Base-by-base conservation (phyloP, 768 basidiomycete genomes). In the Russula lepida region DNA sequence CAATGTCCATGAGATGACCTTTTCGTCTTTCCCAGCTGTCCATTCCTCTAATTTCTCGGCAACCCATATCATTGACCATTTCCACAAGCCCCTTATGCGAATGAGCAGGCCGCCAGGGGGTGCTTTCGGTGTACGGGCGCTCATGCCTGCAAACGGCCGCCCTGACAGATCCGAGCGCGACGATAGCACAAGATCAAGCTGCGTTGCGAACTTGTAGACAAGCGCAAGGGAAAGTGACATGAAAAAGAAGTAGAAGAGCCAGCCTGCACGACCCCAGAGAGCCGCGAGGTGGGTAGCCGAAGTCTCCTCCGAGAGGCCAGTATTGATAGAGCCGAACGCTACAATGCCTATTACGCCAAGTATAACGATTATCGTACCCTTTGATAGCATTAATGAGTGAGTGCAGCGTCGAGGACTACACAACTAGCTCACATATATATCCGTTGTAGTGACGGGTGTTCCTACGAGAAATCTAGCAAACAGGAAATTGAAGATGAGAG, bases 401-500 rank as follows among this genome's bases (percentile, higher is more conserved):
- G 35, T 41, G 15, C 21, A 33, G 51, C 30, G 21, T 7, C 41
- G 35, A 41, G 46, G 19, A n/a, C 52, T 44, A 35, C n/a, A 7
- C 15, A 28, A 13, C 37, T 39, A 21, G 11, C 84, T 63, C 67
- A 88, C 89, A 69, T 89, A 86, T 37, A 94, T 89, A 70, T 95
- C 92, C 37, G 81, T 87, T 59, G 75, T 82, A 46, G 89, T 92
- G 41, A 95, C 89, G 1, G 91, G 89, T 6, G 88, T 90, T 39
- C 89, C 90, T 6, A 92, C 86, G 61, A 92, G 80, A 69, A 92
- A 88, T 67, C 88, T 84, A 39, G 95, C 95, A 71, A 97, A 95
- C 39, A 97, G 78, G 71, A 97, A 95, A 72, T 98, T 98, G 78
- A 98, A 98, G 58, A 98, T 84, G 64, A 98, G 83, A 13, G 92